Conservation (phyloP, 305 asterid genomes). For the Fraxinus floribunda region DNA sequence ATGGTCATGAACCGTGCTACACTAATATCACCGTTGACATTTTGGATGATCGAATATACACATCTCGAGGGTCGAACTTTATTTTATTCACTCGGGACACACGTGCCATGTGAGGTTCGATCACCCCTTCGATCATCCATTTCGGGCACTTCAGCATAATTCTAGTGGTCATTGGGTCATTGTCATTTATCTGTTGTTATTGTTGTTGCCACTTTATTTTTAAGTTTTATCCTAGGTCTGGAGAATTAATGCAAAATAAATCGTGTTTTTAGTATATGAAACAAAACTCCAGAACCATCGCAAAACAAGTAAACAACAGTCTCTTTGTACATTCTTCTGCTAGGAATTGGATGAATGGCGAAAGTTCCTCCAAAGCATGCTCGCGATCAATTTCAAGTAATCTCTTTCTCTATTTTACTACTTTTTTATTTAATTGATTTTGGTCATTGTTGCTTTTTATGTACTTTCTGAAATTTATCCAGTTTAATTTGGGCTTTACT, state of each 20-base stretch:
- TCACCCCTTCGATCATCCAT: too few species aligned
- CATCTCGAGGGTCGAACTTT: too few species aligned
- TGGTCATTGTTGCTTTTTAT: not conserved
- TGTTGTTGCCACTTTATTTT: too few species aligned
- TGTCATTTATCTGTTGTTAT: too few species aligned
- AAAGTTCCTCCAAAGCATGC: conserved; percentile 59
- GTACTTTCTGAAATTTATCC: not conserved
- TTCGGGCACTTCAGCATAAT: too few species aligned
- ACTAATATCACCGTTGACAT: too few species aligned
- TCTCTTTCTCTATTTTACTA: not conserved
- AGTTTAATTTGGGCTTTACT: not conserved
- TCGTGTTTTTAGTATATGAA: not conserved
- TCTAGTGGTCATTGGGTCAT: too few species aligned
- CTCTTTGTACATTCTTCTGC: not conserved
- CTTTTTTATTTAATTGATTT: not conserved
- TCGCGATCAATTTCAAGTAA: conserved; percentile 66
- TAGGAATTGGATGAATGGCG: conserved; percentile 40
- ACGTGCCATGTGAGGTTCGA: too few species aligned
- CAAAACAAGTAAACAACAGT: not conserved
- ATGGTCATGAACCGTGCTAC: too few species aligned
- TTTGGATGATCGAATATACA: too few species aligned
- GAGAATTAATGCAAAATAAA: not conserved
- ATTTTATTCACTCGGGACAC: too few species aligned
- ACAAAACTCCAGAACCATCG: not conserved
- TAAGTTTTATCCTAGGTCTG: not conserved